Conservation (phyloP, 306 rosid genomes). For the Sesbania bispinosa region DNA sequence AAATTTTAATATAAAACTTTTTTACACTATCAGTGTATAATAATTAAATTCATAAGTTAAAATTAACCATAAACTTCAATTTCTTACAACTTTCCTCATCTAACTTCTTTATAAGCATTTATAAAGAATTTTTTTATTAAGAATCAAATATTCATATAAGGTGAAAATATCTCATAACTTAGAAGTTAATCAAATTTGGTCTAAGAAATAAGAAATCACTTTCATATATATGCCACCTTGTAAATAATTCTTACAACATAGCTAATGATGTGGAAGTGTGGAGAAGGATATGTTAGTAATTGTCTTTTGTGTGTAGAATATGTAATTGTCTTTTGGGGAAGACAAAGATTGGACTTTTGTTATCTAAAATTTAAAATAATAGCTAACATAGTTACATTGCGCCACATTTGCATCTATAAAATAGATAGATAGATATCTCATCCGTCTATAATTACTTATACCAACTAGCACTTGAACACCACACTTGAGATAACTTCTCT, state of each 20-base stretch:
- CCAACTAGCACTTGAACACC: slow-evolving; percentile 5
- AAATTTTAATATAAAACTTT: no score
- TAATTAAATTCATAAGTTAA: no score
- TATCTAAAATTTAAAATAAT: background rate
- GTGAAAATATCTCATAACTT: no score
- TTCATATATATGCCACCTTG: no score
- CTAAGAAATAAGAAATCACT: no score
- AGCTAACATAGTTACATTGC: background rate
- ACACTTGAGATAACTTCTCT: slow-evolving; percentile 19
- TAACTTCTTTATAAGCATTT: no score
- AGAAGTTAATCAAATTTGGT: no score
- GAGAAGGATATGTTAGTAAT: background rate
- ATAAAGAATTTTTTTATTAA: no score
- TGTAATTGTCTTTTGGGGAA: slow-evolving; percentile 16
- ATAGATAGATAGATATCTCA: slow-evolving; percentile 6
- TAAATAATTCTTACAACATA: background rate
- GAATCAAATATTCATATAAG: no score
- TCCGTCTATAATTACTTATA: slow-evolving; percentile 18
- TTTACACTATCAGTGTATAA: no score
- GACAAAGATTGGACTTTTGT: slow-evolving; percentile 2
- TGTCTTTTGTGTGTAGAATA: background rate
- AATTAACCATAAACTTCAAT: no score
- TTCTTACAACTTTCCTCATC: no score
- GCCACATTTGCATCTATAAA: slow-evolving; percentile 32
- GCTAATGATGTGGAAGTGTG: background rate